Conservation (phyloP, 129 eudicot species). For the Sambucus nigra region DNA sequence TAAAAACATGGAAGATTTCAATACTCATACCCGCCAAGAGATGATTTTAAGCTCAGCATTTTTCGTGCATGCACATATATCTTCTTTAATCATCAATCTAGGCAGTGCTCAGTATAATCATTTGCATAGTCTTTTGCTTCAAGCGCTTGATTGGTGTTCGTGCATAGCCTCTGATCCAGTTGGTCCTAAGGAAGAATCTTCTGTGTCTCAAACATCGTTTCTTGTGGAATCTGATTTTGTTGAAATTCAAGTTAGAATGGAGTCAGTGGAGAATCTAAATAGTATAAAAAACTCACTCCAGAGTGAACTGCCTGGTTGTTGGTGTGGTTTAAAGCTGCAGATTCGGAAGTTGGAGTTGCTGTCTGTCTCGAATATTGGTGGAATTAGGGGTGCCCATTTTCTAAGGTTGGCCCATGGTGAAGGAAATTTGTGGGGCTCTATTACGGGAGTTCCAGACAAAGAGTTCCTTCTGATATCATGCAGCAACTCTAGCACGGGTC, state of each 20-base stretch:
- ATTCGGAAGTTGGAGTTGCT: slow-evolving; percentile 54
- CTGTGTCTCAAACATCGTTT: slow-evolving; percentile 45
- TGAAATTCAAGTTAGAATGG: slow-evolving; percentile 32
- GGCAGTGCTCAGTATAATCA: slow-evolving; percentile 30
- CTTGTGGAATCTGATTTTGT: slow-evolving; percentile 58
- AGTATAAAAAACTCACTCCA: slow-evolving; percentile 38
- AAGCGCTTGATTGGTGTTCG: slow-evolving; percentile 38
- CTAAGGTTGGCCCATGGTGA: slow-evolving; percentile 59
- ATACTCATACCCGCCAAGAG: slow-evolving; percentile 42
- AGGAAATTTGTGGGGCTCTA: slow-evolving; percentile 70
- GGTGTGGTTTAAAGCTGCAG: slow-evolving; percentile 51
- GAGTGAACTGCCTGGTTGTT: slow-evolving; percentile 83
- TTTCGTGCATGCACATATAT: slow-evolving; percentile 40
- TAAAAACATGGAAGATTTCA: slow-evolving; percentile 42
- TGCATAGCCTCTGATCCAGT: slow-evolving; percentile 26
- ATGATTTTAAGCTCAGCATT: slow-evolving; percentile 52
- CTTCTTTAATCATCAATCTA: slow-evolving; percentile 37
- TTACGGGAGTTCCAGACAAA: slow-evolving; percentile 31
- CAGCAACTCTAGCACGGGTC: slow-evolving; percentile 53
- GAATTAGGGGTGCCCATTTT: slow-evolving; percentile 40
- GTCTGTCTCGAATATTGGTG: slow-evolving; percentile 64
- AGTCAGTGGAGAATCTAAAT: slow-evolving; percentile 26
- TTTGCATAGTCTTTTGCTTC: slow-evolving; percentile 30
- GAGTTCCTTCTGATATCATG: slow-evolving; percentile 71
- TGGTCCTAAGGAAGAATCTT: slow-evolving; percentile 10